phyloP scores from a whole-genome alignment of 2,329 filamentous ascomycete species.

The Drechslerella dactyloides region DNA sequence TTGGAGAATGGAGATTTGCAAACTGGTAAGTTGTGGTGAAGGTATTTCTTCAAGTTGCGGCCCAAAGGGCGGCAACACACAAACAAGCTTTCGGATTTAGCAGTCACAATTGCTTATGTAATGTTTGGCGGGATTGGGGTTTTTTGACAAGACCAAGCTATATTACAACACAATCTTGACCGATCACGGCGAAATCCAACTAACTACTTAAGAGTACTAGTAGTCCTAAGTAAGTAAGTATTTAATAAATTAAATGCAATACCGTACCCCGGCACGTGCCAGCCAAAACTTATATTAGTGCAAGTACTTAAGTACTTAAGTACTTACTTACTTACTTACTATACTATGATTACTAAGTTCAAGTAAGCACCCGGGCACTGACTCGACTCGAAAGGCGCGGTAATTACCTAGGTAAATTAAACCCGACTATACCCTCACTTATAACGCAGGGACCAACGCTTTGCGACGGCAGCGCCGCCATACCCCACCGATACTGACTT shows the following conservation, averaged over 20 bases:
- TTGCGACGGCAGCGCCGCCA: too few species aligned
- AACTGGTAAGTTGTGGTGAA: neutral
- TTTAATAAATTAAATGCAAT: too few species aligned
- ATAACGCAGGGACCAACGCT: too few species aligned
- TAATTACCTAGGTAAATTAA: too few species aligned
- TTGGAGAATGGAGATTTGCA: neutral
- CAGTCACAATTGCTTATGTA: slow-evolving; percentile 63
- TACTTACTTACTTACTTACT: neutral
- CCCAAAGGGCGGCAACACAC: neutral
- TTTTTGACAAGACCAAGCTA: too few species aligned
- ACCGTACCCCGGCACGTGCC: too few species aligned
- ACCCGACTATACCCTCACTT: too few species aligned
- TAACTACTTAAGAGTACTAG: neutral
- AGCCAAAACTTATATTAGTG: too few species aligned
- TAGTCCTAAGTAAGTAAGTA: neutral
- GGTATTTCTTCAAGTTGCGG: neutral
- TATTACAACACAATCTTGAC: neutral
- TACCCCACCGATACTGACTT: too few species aligned
- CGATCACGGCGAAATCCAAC: neutral
- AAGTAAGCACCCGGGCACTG: neutral
- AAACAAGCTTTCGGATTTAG: neutral
- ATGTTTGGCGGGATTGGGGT: too few species aligned
- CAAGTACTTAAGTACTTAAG: slow-evolving; percentile 12
- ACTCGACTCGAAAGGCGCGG: too few species aligned
- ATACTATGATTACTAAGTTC: neutral